A percentile compares a stretch with the other conserved stretches of the same genome.
Evolutionary conservation across 495 filamentous ascomycete species (phyloP).

Genomic region (Xylaria nigripes): DNA sequence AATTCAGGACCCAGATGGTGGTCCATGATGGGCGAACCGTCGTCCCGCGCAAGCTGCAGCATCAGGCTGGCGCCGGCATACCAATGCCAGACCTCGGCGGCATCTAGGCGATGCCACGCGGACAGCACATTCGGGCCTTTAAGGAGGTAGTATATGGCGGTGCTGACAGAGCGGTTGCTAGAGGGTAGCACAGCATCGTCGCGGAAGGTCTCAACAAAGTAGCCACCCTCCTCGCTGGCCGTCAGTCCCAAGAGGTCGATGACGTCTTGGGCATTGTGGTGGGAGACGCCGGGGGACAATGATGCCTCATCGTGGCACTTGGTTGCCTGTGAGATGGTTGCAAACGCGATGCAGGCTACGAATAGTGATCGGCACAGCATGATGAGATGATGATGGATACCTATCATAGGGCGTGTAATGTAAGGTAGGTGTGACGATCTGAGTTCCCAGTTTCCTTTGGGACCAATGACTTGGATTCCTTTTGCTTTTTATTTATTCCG

Average conservation of each 20-base stretch:
- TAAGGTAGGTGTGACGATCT: too few relatives aligned
- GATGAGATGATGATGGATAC: conserved; percentile 1
- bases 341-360: conserved; percentile 6
- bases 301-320: not conserved
- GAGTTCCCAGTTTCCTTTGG: too few relatives aligned
- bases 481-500: too few relatives aligned
- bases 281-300: not conserved
- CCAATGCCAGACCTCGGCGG: conserved; percentile 43
- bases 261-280: conserved; percentile 28
- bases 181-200: conserved; percentile 18
- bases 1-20: conserved; percentile 47
- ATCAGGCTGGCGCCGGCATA: conserved; percentile 41
- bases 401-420: too few relatives aligned
- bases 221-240: conserved; percentile 40
- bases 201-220: conserved; percentile 40
- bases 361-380: not conserved
- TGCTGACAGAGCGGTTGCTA: conserved; percentile 36
- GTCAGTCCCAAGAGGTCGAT: conserved; percentile 31
- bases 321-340: conserved; percentile 2
- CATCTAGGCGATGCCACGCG: conserved; percentile 41
- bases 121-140: conserved; percentile 32
- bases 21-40: conserved; percentile 26
- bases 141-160: conserved; percentile 44
- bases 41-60: conserved; percentile 26
- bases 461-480: too few relatives aligned